Evolutionary conservation across 306 rosid species (phyloP).

Genomic region (Quercus cerris): DNA sequence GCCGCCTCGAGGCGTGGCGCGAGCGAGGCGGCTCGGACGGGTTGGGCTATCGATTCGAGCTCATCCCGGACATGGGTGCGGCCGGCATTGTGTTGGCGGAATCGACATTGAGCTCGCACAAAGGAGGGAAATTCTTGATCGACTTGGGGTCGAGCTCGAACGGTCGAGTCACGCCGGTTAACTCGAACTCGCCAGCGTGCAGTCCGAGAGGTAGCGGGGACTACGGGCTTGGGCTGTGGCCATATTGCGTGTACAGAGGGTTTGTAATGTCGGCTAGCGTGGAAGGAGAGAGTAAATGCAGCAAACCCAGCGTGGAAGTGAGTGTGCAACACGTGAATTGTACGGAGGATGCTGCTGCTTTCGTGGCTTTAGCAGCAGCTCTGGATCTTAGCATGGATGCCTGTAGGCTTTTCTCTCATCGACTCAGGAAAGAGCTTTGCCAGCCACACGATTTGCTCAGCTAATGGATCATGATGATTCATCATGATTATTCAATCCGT

Average conservation of each 20-base stretch:
- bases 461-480: slow-evolving; percentile 2
- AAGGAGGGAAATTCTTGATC: slow-evolving; percentile 54
- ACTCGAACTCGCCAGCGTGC: slow-evolving; percentile 52
- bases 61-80: slow-evolving; percentile 60
- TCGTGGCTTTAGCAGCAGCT: slow-evolving; percentile 55
- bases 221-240: slow-evolving; percentile 75
- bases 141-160: slow-evolving; percentile 40
- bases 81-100: slow-evolving; percentile 66
- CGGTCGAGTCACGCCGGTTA: slow-evolving; percentile 38
- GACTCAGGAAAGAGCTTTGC: slow-evolving; percentile 54
- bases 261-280: slow-evolving; percentile 60
- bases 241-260: slow-evolving; percentile 69
- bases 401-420: slow-evolving; percentile 55
- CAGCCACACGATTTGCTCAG: slow-evolving; percentile 38
- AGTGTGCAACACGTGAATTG: slow-evolving; percentile 59
- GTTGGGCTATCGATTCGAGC: slow-evolving; percentile 60
- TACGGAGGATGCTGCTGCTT: slow-evolving; percentile 64
- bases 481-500: slow-evolving; percentile 19
- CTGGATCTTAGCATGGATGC: slow-evolving; percentile 64
- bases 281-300: slow-evolving; percentile 53
- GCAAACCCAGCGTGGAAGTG: slow-evolving; percentile 57
- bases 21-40: slow-evolving; percentile 70
- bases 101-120: slow-evolving; percentile 50
- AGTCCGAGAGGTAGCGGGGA: slow-evolving; percentile 82
- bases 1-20: slow-evolving; percentile 74